Conservation (phyloP, 148 eudicot species). For the Camellia sinensis region DNA sequence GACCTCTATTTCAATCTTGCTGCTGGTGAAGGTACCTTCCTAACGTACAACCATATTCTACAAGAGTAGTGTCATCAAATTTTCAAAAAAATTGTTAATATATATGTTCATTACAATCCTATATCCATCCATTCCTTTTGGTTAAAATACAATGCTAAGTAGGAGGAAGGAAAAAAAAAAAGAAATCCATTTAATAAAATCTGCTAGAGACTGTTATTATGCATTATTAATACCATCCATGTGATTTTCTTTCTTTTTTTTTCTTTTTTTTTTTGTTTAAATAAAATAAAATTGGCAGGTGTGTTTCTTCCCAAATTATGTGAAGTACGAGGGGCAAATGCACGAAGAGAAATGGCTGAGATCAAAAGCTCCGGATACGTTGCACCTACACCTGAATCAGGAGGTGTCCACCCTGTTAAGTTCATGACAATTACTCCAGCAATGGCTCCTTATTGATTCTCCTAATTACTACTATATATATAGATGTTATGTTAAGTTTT, state of each 20-base stretch:
- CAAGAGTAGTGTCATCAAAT: no score
- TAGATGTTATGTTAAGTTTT: no score
- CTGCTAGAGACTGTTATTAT: no score
- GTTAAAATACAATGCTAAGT: no score
- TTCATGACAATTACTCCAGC: slow-evolving; percentile 20
- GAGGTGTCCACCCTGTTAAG: not conserved
- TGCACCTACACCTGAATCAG: slow-evolving; percentile 30
- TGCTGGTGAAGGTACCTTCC: slow-evolving; percentile 64
- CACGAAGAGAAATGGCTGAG: slow-evolving; percentile 52
- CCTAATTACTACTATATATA: no score
- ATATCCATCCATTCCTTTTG: no score
- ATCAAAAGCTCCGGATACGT: slow-evolving; percentile 51
- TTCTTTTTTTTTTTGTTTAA: no score
- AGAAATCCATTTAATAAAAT: no score
- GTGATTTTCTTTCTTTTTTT: not conserved
- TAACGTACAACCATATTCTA: not conserved
- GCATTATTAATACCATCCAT: no score
- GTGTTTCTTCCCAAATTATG: slow-evolving; percentile 68
- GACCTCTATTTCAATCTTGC: slow-evolving; percentile 81
- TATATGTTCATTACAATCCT: not conserved
- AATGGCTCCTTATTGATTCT: slow-evolving; percentile 2
- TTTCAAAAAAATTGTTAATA: not conserved
- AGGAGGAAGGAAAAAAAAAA: no score
- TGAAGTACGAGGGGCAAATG: slow-evolving; percentile 28
- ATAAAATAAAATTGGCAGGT: slow-evolving; percentile 26